These are phyloP conservation scores for Polygonum aviculare DNA, from an alignment of 148 eudicot genomes.

Conservation along the genomic window DNA sequence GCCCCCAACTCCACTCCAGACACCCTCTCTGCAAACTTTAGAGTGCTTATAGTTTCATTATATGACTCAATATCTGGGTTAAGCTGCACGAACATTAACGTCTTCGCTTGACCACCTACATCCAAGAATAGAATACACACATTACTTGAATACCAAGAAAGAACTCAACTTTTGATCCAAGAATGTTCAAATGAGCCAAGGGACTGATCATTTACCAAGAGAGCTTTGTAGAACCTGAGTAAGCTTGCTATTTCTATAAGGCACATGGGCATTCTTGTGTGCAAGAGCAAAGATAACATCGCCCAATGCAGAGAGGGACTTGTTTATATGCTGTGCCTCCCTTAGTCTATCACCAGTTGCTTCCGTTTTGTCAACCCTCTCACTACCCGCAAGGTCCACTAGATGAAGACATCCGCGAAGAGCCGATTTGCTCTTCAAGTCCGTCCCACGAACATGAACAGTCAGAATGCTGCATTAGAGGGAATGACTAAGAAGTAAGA, in stretches of 20 bases:
- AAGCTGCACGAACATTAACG: constrained; percentile 96
- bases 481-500: constrained; percentile 1
- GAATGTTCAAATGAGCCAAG: background rate
- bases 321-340: constrained; percentile 97
- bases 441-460: constrained; percentile 89
- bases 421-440: constrained; percentile 63
- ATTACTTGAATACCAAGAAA: background rate
- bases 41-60: constrained; percentile 84
- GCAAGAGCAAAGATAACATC: constrained; percentile 91
- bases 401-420: constrained; percentile 92
- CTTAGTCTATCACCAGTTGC: constrained; percentile 84
- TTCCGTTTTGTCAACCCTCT: constrained; percentile 94
- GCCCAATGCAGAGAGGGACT: constrained; percentile 87
- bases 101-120: constrained; percentile 97
- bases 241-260: constrained; percentile 92
- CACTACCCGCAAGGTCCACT: constrained; percentile 99
- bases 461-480: constrained; percentile 63
- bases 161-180: background rate
- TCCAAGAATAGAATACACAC: background rate
- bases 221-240: constrained; percentile 98
- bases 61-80: constrained; percentile 91
- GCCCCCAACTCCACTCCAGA: constrained; percentile 99
- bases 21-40: constrained; percentile 97
- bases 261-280: constrained; percentile 81
- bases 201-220: constrained; percentile 39